phyloP scores from a whole-genome alignment of 2,329 filamentous ascomycete species.

The Pseudopyricularia javanii region DNA sequence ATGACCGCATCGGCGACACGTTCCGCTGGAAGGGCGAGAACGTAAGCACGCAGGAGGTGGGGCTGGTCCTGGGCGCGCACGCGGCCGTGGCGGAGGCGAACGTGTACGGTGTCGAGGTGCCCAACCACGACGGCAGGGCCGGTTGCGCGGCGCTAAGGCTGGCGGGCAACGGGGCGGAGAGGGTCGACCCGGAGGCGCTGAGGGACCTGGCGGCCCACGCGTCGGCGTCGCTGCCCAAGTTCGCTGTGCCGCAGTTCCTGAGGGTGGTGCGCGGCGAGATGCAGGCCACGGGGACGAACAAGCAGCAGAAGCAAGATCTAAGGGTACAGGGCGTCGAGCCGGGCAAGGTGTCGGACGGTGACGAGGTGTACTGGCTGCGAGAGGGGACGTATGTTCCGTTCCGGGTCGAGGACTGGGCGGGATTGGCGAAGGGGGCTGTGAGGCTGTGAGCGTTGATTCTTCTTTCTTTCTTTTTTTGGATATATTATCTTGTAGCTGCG shows the following conservation, averaged over 20 bases:
- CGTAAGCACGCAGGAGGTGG: constrained; percentile 70
- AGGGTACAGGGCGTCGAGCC: constrained; percentile 66
- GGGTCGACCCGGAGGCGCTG: constrained; percentile 23
- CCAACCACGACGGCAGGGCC: constrained; percentile 71
- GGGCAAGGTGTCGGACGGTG: constrained; percentile 29
- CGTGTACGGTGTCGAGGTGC: constrained; percentile 72
- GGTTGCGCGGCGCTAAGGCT: constrained; percentile 46
- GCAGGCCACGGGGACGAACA: constrained; percentile 71
- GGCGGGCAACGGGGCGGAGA: neutral
- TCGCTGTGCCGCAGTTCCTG: constrained; percentile 68
- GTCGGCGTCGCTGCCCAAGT: constrained; percentile 48
- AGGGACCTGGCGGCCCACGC: constrained; percentile 50
- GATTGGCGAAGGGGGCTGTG: constrained; percentile 52
- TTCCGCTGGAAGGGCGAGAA: constrained; percentile 79
- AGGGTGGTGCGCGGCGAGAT: constrained; percentile 48
- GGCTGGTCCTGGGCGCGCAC: constrained; percentile 59
- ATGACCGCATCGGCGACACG: constrained; percentile 68
- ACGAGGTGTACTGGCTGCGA: constrained; percentile 52
- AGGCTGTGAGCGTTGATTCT: constrained; percentile 53
- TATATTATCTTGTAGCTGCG: neutral
- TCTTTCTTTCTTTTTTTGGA: neutral
- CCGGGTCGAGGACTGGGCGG: constrained; percentile 52
- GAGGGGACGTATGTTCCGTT: constrained; percentile 58
- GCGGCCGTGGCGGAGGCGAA: constrained; percentile 63
- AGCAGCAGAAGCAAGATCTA: constrained; percentile 71